Percentiles rank a stretch among this genome's conserved stretches.
phyloP scores from a whole-genome alignment of 2,329 filamentous ascomycete species.

The Aspergillus fumigatus region DNA sequence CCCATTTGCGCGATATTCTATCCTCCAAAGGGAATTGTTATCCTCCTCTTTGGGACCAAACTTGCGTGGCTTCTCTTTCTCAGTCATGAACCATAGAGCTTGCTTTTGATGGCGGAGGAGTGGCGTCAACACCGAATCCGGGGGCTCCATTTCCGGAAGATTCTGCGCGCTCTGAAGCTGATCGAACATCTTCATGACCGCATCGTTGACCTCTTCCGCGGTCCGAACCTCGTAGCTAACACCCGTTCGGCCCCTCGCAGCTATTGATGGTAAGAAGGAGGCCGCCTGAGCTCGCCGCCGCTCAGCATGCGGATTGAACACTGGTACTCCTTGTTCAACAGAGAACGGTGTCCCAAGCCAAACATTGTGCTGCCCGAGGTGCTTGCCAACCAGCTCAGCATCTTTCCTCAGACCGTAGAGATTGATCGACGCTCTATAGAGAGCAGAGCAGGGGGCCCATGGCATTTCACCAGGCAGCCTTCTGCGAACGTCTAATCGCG shows the following conservation, averaged over 20 bases:
- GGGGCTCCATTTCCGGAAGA: constrained; percentile 67
- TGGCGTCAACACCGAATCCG: constrained; percentile 57
- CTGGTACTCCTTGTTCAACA: constrained; percentile 63
- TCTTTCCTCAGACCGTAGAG: constrained; percentile 71
- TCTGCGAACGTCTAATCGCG: constrained; percentile 64
- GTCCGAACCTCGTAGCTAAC: constrained; percentile 53
- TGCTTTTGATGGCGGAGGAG: constrained; percentile 86
- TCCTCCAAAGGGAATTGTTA: constrained; percentile 73
- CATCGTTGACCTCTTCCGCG: constrained; percentile 78
- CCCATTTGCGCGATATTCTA: constrained; percentile 53
- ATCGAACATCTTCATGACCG: constrained; percentile 85
- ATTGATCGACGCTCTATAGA: constrained; percentile 65
- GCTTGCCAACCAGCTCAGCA: constrained; percentile 61
- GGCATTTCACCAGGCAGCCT: constrained; percentile 60
- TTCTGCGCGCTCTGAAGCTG: constrained; percentile 71
- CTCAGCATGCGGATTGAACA: constrained; percentile 71
- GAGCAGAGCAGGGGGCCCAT: constrained; percentile 58
- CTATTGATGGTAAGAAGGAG: constrained; percentile 15
- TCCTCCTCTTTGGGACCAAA: constrained; percentile 56
- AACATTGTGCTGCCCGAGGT: constrained; percentile 62
- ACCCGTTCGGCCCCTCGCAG: constrained; percentile 19
- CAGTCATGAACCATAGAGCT: constrained; percentile 78
- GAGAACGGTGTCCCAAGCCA: constrained; percentile 63
- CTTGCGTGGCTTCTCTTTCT: constrained; percentile 65
- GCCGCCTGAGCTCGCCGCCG: constrained; percentile 41